phyloP scores from a whole-genome alignment of 1,284 basidiomycete species.

The Pholiota adiposa region DNA sequence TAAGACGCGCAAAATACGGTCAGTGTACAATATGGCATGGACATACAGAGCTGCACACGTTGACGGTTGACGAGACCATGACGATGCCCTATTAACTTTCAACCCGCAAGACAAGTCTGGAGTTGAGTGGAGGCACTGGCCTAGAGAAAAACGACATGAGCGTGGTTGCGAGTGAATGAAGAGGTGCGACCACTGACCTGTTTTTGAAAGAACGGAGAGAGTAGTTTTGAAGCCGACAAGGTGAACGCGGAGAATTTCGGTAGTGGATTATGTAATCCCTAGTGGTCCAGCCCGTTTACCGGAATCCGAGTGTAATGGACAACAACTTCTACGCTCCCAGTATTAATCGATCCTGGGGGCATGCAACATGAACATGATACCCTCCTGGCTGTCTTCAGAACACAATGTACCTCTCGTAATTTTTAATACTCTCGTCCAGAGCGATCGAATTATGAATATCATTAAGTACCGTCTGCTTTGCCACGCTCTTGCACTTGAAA shows the following conservation, averaged over 20 bases:
- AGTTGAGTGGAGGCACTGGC: slow-evolving; percentile 23
- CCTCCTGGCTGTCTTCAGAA: too few relatives aligned
- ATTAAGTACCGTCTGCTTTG: too few relatives aligned
- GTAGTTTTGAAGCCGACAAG: slow-evolving; percentile 19
- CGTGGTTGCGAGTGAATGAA: background rate
- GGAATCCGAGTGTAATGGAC: background rate
- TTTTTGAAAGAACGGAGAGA: slow-evolving; percentile 30
- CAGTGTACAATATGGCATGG: slow-evolving; percentile 7
- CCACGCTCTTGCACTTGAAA: too few relatives aligned
- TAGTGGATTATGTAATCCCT: slow-evolving; percentile 38
- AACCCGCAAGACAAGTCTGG: slow-evolving; percentile 25
- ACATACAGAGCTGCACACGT: slow-evolving; percentile 44
- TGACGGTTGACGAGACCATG: slow-evolving; percentile 70
- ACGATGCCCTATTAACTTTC: slow-evolving; percentile 25
- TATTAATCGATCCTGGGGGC: too few relatives aligned
- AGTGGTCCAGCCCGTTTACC: background rate
- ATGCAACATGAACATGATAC: too few relatives aligned
- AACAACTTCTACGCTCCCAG: background rate
- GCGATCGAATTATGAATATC: too few relatives aligned
- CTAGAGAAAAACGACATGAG: slow-evolving; percentile 4
- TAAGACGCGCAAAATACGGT: slow-evolving; percentile 36
- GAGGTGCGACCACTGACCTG: slow-evolving; percentile 26
- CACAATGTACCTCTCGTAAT: too few relatives aligned
- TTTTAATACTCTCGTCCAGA: too few relatives aligned
- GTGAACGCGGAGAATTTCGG: slow-evolving; percentile 45